Percentiles rank a stretch among this genome's conserved stretches.
phyloP scores from a whole-genome alignment of 192 early-diverging fungal genomes.

The Backusella morwellensis region DNA sequence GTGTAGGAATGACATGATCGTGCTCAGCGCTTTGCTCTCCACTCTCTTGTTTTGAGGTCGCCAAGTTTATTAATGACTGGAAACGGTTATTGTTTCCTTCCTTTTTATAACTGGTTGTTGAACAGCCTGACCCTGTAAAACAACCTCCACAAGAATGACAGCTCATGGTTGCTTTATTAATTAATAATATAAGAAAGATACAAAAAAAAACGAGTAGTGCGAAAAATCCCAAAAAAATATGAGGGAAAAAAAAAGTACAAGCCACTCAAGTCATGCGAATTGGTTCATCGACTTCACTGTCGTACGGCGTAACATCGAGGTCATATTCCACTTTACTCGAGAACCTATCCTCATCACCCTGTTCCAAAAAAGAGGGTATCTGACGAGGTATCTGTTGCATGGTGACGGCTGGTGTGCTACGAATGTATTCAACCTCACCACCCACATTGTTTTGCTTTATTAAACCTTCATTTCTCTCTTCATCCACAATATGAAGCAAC shows the following conservation, averaged over 20 bases:
- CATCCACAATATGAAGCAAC: not conserved
- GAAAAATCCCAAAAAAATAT: not conserved
- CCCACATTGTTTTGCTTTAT: not conserved
- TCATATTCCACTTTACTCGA: not conserved
- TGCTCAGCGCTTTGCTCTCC: not conserved
- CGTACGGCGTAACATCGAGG: not conserved
- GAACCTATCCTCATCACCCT: not conserved
- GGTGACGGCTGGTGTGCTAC: not conserved
- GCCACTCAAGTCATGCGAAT: slow-evolving; percentile 9
- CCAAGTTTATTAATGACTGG: not conserved
- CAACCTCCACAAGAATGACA: slow-evolving; percentile 28
- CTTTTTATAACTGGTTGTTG: slow-evolving; percentile 1
- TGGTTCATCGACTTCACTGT: slow-evolving; percentile 9
- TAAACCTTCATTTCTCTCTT: not conserved
- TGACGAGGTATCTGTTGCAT: not conserved
- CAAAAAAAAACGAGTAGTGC: not conserved
- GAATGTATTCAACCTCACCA: not conserved
- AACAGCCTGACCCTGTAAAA: slow-evolving; percentile 23
- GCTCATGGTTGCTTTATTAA: slow-evolving; percentile 12
- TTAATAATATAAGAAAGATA: not conserved
- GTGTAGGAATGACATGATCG: slow-evolving; percentile 27
- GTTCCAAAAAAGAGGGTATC: slow-evolving; percentile 10
- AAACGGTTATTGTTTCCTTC: not conserved
- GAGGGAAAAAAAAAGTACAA: not conserved
- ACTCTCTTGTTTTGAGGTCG: not conserved